Base-by-base conservation (phyloP, 257 asterid species). In the Gentiana straminea region DNA sequence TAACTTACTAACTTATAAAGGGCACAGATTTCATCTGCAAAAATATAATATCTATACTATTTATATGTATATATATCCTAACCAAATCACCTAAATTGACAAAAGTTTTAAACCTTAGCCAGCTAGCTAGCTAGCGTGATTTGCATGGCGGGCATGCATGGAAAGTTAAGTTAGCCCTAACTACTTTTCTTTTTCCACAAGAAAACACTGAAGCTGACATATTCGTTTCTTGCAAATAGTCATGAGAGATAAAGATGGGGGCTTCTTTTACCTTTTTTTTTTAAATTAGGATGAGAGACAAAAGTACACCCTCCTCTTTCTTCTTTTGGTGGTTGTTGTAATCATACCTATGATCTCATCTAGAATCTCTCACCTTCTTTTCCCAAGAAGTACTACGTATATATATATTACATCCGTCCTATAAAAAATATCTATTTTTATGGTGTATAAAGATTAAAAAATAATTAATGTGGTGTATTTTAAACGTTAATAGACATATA, bases 181-280 rank as follows among this genome's bases (percentile, higher is more conserved):
- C 73, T 51, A 51, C 60, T 60, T 49, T 55, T 72, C 62, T 68
- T 69, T 35, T 13, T 55, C 7, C 60, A 32, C 54, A 38, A 15
- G 70, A 37, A 33, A 63, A 63, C 57, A 62, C 52, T 52, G 49
- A 59, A 45, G 78, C 62, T 71, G 80, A 75, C 76, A 35, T 73
- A 89, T 90, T 84, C 98, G 75, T 90, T 86, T 61, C 98, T 86
- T 90, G 94, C 63, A 67, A 41, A 54, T 72, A 77, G 73, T 80
- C 82, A 81, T 76, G 82, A 79, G 80, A 80, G 72, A 69, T 75
- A 64, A 67, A 66, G 83, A 52, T 66, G 68, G 54, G 68, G 24
- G 68, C 70, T 24, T 24, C 24, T 24, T 24, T 78, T 78, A 84
- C 62, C 91, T 84, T 82, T 84, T 77, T 77, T 83, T 75, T 77